These are phyloP conservation scores for Yamadazyma mexicana DNA, from an alignment of 1,139 yeast genomes.

Conservation along the genomic window DNA sequence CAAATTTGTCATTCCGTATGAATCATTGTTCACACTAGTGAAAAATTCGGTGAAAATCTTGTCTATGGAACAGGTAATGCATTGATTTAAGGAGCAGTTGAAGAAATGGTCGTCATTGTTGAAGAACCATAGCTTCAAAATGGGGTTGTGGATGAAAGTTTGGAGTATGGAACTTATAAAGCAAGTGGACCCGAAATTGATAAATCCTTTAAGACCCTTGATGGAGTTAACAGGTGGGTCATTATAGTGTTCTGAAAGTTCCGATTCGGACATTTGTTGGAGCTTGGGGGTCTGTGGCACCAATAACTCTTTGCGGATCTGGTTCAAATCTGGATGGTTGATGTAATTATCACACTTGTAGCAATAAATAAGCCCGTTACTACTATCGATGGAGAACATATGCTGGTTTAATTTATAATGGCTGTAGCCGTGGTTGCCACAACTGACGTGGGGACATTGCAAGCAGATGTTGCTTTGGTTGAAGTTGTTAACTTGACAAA, in stretches of 20 bases:
- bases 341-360: conserved; percentile 75
- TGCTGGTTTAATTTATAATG: conserved; percentile 70
- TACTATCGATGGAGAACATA: conserved; percentile 67
- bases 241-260: conserved; percentile 19
- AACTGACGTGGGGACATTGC: conserved; percentile 83
- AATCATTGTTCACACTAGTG: conserved; percentile 53
- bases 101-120: conserved; percentile 58
- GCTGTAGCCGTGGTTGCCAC: conserved; percentile 59
- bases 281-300: neutral
- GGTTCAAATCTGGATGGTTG: conserved; percentile 58
- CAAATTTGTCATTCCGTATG: conserved; percentile 73
- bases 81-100: conserved; percentile 47
- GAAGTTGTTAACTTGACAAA: conserved; percentile 47
- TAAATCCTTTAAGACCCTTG: conserved; percentile 81
- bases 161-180: conserved; percentile 91
- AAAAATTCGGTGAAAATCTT: conserved; percentile 68
- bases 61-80: conserved; percentile 85
- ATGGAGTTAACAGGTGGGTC: conserved; percentile 63
- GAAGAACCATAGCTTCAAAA: conserved; percentile 73
- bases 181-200: conserved; percentile 95
- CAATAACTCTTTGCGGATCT: conserved; percentile 32
- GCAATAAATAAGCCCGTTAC: conserved; percentile 66
- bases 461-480: conserved; percentile 65
- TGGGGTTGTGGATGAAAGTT: conserved; percentile 84
- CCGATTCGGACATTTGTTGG: neutral